phyloP scores from a whole-genome alignment of 2,329 filamentous ascomycete species.

The Alternaria incomplexa region DNA sequence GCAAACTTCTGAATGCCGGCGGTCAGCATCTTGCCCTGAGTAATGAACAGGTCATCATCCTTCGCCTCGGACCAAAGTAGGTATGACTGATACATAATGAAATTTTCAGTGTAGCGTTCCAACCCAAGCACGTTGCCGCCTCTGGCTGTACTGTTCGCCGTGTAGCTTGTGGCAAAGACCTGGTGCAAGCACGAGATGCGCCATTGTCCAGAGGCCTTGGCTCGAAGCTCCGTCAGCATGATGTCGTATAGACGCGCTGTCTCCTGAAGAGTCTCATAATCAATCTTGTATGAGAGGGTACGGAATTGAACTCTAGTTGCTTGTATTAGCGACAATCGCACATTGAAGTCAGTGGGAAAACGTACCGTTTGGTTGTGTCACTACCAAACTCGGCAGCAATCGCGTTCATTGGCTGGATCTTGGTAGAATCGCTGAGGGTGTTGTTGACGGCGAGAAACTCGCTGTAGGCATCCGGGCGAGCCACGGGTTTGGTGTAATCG shows the following conservation, averaged over 20 bases:
- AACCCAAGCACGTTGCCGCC: slow-evolving; percentile 34
- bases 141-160: slow-evolving; percentile 16
- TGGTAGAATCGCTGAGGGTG: neutral
- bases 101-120: slow-evolving; percentile 19
- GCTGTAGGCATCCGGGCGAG: neutral
- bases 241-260: neutral
- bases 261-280: neutral
- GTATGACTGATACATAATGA: slow-evolving; percentile 24
- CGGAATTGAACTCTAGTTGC: neutral
- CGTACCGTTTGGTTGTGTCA: neutral
- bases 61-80: slow-evolving; percentile 17
- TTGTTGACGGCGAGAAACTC: neutral
- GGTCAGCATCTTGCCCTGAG: slow-evolving; percentile 9
- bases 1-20: slow-evolving; percentile 17
- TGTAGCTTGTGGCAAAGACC: slow-evolving; percentile 17
- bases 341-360: neutral
- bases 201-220: neutral
- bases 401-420: neutral
- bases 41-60: neutral
- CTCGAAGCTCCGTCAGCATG: neutral
- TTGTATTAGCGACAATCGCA: neutral
- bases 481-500: neutral
- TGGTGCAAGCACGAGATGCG: slow-evolving; percentile 29
- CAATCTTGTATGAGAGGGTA: neutral
- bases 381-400: neutral